Conservation (phyloP, 495 filamentous ascomycete species). For the Penicillium tannophilum region DNA sequence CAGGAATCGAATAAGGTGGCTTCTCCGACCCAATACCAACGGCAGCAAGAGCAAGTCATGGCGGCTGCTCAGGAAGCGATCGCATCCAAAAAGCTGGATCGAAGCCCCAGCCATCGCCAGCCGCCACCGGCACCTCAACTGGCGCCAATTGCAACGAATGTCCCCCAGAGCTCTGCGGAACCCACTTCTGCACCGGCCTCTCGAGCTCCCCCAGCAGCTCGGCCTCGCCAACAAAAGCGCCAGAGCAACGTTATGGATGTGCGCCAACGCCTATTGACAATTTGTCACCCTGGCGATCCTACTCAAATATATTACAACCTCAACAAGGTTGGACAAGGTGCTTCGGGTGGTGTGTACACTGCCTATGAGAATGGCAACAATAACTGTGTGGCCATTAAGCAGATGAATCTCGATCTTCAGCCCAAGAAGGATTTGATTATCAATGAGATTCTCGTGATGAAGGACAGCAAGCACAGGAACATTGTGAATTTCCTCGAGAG, state of each 20-base stretch:
- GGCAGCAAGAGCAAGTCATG: slow-evolving; percentile 82
- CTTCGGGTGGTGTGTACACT: slow-evolving; percentile 93
- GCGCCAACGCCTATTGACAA: slow-evolving; percentile 75
- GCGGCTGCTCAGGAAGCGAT: slow-evolving; percentile 71
- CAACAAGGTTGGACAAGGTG: slow-evolving; percentile 96
- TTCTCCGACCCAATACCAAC: slow-evolving; percentile 67
- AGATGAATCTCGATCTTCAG: slow-evolving; percentile 98
- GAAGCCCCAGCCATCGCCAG: slow-evolving; percentile 70
- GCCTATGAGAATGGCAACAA: slow-evolving; percentile 84
- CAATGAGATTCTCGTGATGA: slow-evolving; percentile 99
- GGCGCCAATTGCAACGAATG: slow-evolving; percentile 25
- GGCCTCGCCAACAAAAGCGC: slow-evolving; percentile 74
- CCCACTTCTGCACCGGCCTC: slow-evolving; percentile 50
- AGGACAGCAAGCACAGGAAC: slow-evolving; percentile 96
- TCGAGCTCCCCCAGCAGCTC: slow-evolving; percentile 59
- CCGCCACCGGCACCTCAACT: slow-evolving; percentile 34
- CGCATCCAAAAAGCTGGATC: slow-evolving; percentile 55
- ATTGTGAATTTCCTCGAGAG: slow-evolving; percentile 99
- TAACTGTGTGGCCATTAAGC: slow-evolving; percentile 94
- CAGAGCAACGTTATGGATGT: slow-evolving; percentile 81
- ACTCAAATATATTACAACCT: slow-evolving; percentile 82
- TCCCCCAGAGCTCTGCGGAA: slow-evolving; percentile 37
- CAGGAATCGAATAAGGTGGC: slow-evolving; percentile 20
- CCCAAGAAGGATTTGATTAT: slow-evolving; percentile 99
- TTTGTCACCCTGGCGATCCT: slow-evolving; percentile 88